phyloP scores from a whole-genome alignment of 345 rosid genomes.

The Arabis alpina region DNA sequence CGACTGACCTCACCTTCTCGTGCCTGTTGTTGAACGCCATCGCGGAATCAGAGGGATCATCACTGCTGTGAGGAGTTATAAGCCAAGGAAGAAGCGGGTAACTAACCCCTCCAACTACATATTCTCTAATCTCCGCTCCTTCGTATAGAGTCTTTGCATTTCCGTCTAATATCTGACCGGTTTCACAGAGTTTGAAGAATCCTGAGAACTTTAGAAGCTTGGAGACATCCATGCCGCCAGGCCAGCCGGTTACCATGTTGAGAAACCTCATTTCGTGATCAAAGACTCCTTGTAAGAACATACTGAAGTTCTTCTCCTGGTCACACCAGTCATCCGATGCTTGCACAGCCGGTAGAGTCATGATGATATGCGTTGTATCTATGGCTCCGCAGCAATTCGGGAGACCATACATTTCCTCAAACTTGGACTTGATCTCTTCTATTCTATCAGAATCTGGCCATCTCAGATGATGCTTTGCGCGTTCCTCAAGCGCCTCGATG shows the following conservation, averaged over 20 bases:
- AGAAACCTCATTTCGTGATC: slow-evolving; percentile 93
- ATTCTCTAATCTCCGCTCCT: slow-evolving; percentile 63
- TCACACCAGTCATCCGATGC: slow-evolving; percentile 97
- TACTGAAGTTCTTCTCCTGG: slow-evolving; percentile 82
- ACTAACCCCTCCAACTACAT: slow-evolving; percentile 71
- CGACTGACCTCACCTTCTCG: slow-evolving; percentile 68
- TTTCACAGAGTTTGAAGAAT: slow-evolving; percentile 70
- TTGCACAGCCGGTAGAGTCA: slow-evolving; percentile 94
- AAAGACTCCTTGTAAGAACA: slow-evolving; percentile 86
- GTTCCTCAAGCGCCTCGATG: slow-evolving; percentile 94
- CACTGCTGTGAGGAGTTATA: slow-evolving; percentile 64
- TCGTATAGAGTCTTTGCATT: slow-evolving; percentile 44
- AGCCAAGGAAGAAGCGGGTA: slow-evolving; percentile 97
- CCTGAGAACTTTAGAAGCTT: slow-evolving; percentile 77
- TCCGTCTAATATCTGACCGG: slow-evolving; percentile 68
- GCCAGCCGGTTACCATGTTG: slow-evolving; percentile 95
- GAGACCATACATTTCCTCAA: slow-evolving; percentile 67
- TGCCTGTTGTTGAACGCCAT: slow-evolving; percentile 58
- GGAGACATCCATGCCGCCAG: slow-evolving; percentile 81
- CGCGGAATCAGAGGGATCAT: slow-evolving; percentile 44
- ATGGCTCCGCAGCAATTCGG: slow-evolving; percentile 92
- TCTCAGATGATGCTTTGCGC: slow-evolving; percentile 80
- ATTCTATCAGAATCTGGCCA: slow-evolving; percentile 77
- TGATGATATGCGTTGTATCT: slow-evolving; percentile 83
- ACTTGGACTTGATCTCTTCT: slow-evolving; percentile 68